These are phyloP conservation scores for Marasmius sp. DNA, from an alignment of 1,284 basidiomycete species.

Conservation along the genomic window DNA sequence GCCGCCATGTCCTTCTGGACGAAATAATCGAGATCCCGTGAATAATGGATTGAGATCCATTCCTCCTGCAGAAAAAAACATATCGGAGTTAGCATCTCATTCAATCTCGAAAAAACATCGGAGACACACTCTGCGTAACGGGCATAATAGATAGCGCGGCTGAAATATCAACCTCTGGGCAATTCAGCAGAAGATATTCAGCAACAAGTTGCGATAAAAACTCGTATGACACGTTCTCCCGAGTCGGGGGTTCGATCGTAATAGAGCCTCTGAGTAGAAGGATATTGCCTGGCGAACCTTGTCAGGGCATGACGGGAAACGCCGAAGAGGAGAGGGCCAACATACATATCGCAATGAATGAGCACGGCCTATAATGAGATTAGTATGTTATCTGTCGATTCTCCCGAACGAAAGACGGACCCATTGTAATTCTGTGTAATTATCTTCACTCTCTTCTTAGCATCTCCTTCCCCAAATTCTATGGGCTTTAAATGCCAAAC, in stretches of 20 bases:
- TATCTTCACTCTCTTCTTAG: slow-evolving; percentile 50
- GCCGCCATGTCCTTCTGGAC: slow-evolving; percentile 58
- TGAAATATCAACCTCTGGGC: slow-evolving; percentile 66
- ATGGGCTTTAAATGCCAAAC: slow-evolving; percentile 82
- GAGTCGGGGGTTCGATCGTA: slow-evolving; percentile 61
- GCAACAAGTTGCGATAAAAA: slow-evolving; percentile 81
- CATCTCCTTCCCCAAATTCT: slow-evolving; percentile 42
- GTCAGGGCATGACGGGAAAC: slow-evolving; percentile 11
- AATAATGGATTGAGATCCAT: slow-evolving; percentile 88
- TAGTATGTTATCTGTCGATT: neutral
- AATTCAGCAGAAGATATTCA: slow-evolving; percentile 71
- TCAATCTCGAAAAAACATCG: neutral
- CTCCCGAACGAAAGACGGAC: slow-evolving; percentile 35
- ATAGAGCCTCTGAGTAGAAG: slow-evolving; percentile 80
- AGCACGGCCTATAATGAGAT: slow-evolving; percentile 66
- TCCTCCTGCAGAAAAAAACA: slow-evolving; percentile 49
- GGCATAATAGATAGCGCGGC: slow-evolving; percentile 83
- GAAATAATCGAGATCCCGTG: slow-evolving; percentile 65
- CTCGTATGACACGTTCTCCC: slow-evolving; percentile 78
- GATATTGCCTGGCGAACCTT: slow-evolving; percentile 65
- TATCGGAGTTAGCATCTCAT: neutral
- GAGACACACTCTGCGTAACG: slow-evolving; percentile 68
- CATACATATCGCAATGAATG: slow-evolving; percentile 85
- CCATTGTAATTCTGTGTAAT: slow-evolving; percentile 84
- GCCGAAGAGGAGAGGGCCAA: slow-evolving; percentile 9